These are phyloP conservation scores for Rugosomyces carneus DNA, from an alignment of 1,284 basidiomycete genomes.

Conservation along the genomic window DNA sequence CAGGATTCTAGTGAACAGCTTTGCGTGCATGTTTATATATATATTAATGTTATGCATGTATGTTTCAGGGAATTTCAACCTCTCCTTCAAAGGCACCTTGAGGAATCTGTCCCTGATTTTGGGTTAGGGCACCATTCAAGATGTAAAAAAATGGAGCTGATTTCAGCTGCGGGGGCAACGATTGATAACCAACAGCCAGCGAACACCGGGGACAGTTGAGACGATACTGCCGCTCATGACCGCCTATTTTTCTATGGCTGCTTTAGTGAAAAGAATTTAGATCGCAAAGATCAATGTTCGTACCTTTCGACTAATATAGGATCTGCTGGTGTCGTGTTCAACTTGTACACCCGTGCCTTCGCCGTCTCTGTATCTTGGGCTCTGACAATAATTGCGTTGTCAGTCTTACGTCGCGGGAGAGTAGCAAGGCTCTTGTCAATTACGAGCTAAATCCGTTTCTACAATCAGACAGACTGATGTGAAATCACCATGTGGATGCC, in stretches of 20 bases:
- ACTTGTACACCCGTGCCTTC: slow-evolving; percentile 69
- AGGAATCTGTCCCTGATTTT: slow-evolving; percentile 73
- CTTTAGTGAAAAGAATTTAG: background rate
- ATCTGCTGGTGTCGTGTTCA: slow-evolving; percentile 60
- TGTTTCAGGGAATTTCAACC: background rate
- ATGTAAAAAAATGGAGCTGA: slow-evolving; percentile 70
- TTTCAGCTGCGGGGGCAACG: slow-evolving; percentile 63
- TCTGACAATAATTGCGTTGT: slow-evolving; percentile 67
- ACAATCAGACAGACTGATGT: background rate
- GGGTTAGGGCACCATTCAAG: slow-evolving; percentile 66
- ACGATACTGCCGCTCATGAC: slow-evolving; percentile 70
- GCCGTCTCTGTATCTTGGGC: slow-evolving; percentile 50
- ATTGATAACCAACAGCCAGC: slow-evolving; percentile 69
- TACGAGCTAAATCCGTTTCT: slow-evolving; percentile 61
- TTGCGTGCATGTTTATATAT: background rate
- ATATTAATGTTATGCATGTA: background rate
- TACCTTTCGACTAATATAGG: slow-evolving; percentile 71
- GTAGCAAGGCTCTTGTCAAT: slow-evolving; percentile 69
- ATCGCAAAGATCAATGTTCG: slow-evolving; percentile 16
- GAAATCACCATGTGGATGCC: slow-evolving; percentile 1
- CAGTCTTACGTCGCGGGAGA: slow-evolving; percentile 67
- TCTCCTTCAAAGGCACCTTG: slow-evolving; percentile 63
- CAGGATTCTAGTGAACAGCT: background rate
- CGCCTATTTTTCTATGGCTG: slow-evolving; percentile 39
- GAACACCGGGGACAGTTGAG: slow-evolving; percentile 73